Evolutionary conservation across 2,329 filamentous ascomycete genomes (phyloP), one percentile per base, ranked within the genome.

Genomic region (Pseudopyricularia javanii): DNA sequence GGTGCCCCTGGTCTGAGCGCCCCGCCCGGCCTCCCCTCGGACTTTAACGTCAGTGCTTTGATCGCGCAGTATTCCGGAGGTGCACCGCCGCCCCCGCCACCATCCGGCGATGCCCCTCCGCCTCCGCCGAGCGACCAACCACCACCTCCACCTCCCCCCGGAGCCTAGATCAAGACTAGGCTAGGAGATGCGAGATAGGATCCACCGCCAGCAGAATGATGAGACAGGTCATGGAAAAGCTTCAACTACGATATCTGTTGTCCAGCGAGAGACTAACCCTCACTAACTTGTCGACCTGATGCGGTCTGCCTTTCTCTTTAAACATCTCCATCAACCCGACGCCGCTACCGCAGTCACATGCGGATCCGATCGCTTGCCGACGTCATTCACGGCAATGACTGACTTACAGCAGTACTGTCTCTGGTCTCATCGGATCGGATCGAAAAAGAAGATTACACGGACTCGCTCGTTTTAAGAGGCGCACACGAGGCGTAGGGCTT

Each of bases 41-140:
- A 79, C 35, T 70, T 85, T 55, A 82, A 76, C 35, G 70, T 85
- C 55, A 82, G 76, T 61, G 78, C 80, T 51, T 71, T 88, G 55
- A 82, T 86, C 59, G 80, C 85, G 64, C 82, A 83, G 61, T 87
- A 68, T 49, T 64, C 65, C 33, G 63, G 62, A 53, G 63, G 60
- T 17, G 57, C 55, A 3, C 63, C 63, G 8, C 64, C 57, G 2
- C 55, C 63, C 40, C 63, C 63, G 26, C 57, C 61, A n/a, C 35
- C 50, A 15, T 37, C 35, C 14, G 62, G 63, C 20, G 65, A 64
- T 34, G 63, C 64, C n/a, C 66, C 66, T 2, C 64, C 65, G 7
- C 66, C 66, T 3, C 66, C 66, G 20, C 66, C 66, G 2, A 65
- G 65, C 60, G 66, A 68, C 34, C 58, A 63, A 51, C 65, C 66